Conservation (phyloP, 2,329 filamentous ascomycete species). For the Cordyceps sp. region DNA sequence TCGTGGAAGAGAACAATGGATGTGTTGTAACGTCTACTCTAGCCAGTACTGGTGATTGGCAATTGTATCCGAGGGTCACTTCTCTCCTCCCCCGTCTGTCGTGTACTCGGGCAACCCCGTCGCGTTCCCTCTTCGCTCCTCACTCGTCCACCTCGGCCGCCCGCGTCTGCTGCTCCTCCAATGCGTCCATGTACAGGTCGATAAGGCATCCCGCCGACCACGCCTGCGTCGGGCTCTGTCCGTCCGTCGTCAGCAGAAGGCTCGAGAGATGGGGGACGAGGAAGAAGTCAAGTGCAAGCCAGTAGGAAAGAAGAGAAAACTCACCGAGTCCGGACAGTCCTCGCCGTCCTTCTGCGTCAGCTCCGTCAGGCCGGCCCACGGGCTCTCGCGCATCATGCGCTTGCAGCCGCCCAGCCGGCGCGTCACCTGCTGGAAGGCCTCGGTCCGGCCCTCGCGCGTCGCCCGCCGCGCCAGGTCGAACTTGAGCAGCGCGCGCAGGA, state of each 20-base stretch:
- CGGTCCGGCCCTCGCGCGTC: conserved; percentile 48
- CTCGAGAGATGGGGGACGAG: not conserved
- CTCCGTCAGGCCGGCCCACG: conserved; percentile 85
- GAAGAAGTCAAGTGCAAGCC: too few species aligned
- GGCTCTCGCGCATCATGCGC: conserved; percentile 59
- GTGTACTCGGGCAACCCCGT: too few species aligned
- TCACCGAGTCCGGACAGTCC: conserved; percentile 73
- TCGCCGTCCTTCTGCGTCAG: conserved; percentile 81
- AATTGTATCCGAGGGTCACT: too few species aligned
- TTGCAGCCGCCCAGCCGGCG: conserved; percentile 70
- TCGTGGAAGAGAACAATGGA: too few species aligned
- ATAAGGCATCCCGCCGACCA: conserved; percentile 94
- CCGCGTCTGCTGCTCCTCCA: conserved; percentile 26
- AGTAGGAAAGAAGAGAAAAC: conserved; percentile 16
- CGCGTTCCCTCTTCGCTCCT: not conserved
- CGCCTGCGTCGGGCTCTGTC: conserved; percentile 77
- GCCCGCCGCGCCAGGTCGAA: conserved; percentile 65
- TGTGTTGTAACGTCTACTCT: too few species aligned
- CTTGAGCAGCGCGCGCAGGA: conserved; percentile 76
- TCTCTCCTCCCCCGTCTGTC: not conserved
- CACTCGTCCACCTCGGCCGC: not conserved
- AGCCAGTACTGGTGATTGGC: too few species aligned
- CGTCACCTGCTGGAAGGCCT: conserved; percentile 92
- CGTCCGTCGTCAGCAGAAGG: conserved; percentile 1
- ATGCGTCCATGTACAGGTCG: conserved; percentile 88